These are phyloP conservation scores for Monosporozyma aerobia DNA, from an alignment of 805 yeast species.

Conservation along the genomic window DNA sequence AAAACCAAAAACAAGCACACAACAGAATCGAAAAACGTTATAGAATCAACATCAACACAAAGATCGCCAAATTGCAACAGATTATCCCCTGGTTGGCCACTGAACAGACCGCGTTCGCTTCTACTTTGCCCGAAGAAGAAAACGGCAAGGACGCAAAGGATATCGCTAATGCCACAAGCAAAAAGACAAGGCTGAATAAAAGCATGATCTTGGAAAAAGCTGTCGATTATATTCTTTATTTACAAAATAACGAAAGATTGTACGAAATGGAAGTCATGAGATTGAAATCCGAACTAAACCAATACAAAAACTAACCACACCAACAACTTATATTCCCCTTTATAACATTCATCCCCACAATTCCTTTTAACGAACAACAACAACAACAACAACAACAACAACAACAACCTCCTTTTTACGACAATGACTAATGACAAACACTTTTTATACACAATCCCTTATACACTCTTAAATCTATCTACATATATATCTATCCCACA, in stretches of 20 bases:
- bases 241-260: conserved; percentile 41
- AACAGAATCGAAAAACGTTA: conserved; percentile 29
- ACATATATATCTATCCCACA: neutral
- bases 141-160: too few relatives aligned
- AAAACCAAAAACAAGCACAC: conserved; percentile 32
- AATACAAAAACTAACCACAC: neutral
- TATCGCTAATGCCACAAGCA: conserved; percentile 7
- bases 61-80: conserved; percentile 57
- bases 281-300: conserved; percentile 13
- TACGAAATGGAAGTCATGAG: conserved; percentile 27
- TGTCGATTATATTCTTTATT: conserved; percentile 45
- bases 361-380: neutral
- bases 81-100: conserved; percentile 59
- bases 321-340: neutral
- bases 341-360: neutral
- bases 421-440: neutral
- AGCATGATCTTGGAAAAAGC: conserved; percentile 63
- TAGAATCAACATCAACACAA: conserved; percentile 62
- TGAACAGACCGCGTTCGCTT: conserved; percentile 51
- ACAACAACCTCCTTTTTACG: neutral
- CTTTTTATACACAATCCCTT: neutral
- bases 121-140: neutral
- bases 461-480: neutral
- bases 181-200: conserved; percentile 39
- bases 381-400: neutral